Evolutionary conservation across 1,284 basidiomycete species (phyloP).

Genomic region (Cryptococcus maquisensis): DNA sequence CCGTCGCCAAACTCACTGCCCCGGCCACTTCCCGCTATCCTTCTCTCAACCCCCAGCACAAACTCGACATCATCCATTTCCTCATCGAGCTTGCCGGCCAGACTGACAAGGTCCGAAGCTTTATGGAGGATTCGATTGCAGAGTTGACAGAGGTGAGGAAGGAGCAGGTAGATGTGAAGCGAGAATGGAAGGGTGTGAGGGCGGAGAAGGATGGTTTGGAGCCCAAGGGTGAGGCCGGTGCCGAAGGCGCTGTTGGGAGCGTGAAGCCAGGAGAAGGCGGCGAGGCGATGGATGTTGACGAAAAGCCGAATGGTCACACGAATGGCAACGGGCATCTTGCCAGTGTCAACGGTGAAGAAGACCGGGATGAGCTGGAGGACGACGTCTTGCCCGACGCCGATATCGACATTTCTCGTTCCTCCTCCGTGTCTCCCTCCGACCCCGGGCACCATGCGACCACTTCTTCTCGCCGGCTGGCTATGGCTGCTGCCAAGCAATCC

Average conservation of each 20-base stretch:
- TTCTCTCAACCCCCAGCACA: constrained; percentile 67
- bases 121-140: constrained; percentile 86
- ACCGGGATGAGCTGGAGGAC: constrained; percentile 43
- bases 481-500: constrained; percentile 43
- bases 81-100: constrained; percentile 85
- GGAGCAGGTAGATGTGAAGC: constrained; percentile 89
- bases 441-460: constrained; percentile 28
- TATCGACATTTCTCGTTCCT: constrained; percentile 2
- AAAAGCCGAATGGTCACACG: constrained; percentile 26
- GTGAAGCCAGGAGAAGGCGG: constrained; percentile 28
- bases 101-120: constrained; percentile 77
- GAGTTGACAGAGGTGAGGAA: constrained; percentile 88
- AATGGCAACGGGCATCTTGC: constrained; percentile 11
- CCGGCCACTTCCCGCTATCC: constrained; percentile 66
- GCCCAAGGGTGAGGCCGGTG: constrained; percentile 35
- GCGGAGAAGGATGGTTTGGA: constrained; percentile 46
- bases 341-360: constrained; percentile 12
- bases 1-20: constrained; percentile 35
- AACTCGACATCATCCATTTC: constrained; percentile 79
- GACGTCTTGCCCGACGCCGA: constrained; percentile 20
- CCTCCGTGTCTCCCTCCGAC: not conserved
- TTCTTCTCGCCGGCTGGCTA: constrained; percentile 38
- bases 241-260: constrained; percentile 53
- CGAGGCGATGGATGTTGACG: constrained; percentile 5
- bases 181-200: constrained; percentile 78